Evolutionary conservation across 805 yeast genomes (phyloP).

Genomic region (Cyberlindnera euphorbiae): DNA sequence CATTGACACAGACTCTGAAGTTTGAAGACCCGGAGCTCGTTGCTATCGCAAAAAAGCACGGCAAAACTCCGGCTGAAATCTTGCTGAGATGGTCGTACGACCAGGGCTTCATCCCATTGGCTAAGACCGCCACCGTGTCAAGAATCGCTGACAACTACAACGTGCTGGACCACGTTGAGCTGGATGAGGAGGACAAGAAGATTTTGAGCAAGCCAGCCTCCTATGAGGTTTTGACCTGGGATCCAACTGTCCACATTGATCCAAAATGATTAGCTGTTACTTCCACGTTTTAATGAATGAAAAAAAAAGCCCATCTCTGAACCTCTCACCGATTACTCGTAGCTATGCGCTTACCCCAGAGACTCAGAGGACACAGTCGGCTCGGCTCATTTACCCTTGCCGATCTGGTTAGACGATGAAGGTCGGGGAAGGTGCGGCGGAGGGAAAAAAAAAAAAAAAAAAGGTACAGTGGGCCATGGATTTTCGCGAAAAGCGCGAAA

Average conservation of each 20-base stretch:
- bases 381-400: no score
- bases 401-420: no score
- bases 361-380: no score
- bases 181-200: slow-evolving; percentile 21
- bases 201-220: slow-evolving; percentile 17
- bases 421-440: no score
- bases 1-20: slow-evolving; percentile 22
- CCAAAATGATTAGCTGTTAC: no score
- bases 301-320: no score
- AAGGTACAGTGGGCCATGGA: no score
- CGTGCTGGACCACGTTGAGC: slow-evolving; percentile 18
- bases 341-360: no score
- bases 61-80: slow-evolving; percentile 17
- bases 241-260: slow-evolving; percentile 16
- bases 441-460: no score
- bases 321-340: no score
- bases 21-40: slow-evolving; percentile 19
- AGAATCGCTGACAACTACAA: slow-evolving; percentile 18
- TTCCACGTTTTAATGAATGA: no score
- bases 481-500: no score
- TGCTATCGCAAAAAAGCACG: slow-evolving; percentile 21
- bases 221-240: slow-evolving; percentile 20
- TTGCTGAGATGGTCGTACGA: slow-evolving; percentile 22
- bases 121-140: slow-evolving; percentile 16
- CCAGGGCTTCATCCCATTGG: slow-evolving; percentile 22